A percentile compares a stretch with the other conserved stretches of the same genome.
Conservation (phyloP, 2,329 filamentous ascomycete genomes). For the Domatiomyces globalis region DNA sequence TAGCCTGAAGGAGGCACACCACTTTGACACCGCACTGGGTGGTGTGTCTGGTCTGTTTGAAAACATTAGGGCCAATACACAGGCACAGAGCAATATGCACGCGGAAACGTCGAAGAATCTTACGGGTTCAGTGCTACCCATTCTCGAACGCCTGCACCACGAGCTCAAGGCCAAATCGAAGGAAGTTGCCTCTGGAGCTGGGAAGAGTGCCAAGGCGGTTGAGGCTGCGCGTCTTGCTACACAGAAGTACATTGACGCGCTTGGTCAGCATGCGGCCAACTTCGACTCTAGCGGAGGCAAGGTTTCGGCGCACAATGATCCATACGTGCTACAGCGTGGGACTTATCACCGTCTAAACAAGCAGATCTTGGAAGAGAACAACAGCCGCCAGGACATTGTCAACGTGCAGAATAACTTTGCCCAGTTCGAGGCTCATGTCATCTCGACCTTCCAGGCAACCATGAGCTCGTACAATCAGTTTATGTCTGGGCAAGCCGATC, state of each 20-base stretch:
- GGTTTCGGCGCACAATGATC: conserved; percentile 61
- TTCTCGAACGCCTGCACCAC: conserved; percentile 79
- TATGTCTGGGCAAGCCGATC: conserved; percentile 66
- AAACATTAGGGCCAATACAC: conserved; percentile 83
- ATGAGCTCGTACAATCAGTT: conserved; percentile 73
- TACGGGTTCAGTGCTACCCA: conserved; percentile 70
- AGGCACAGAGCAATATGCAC: conserved; percentile 74
- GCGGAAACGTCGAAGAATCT: conserved; percentile 82
- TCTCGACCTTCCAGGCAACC: conserved; percentile 68
- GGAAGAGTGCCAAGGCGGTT: conserved; percentile 77
- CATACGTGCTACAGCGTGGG: conserved; percentile 72
- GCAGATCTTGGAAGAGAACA: conserved; percentile 91
- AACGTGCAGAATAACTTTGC: conserved; percentile 82
- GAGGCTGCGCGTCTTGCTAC: conserved; percentile 74
- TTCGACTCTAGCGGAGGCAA: conserved; percentile 64
- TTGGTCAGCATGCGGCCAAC: conserved; percentile 69
- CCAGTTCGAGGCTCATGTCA: conserved; percentile 71
- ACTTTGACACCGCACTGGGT: conserved; percentile 82
- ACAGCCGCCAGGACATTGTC: conserved; percentile 74
- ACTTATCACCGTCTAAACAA: conserved; percentile 73
- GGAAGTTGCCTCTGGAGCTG: conserved; percentile 66
- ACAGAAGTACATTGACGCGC: conserved; percentile 90
- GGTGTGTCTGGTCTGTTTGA: conserved; percentile 85
- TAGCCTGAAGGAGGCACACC: conserved; percentile 75
- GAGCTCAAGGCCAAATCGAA: conserved; percentile 96